Base-by-base conservation (phyloP, 805 yeast genomes). In the Trichomonascus vanleenenianus region DNA sequence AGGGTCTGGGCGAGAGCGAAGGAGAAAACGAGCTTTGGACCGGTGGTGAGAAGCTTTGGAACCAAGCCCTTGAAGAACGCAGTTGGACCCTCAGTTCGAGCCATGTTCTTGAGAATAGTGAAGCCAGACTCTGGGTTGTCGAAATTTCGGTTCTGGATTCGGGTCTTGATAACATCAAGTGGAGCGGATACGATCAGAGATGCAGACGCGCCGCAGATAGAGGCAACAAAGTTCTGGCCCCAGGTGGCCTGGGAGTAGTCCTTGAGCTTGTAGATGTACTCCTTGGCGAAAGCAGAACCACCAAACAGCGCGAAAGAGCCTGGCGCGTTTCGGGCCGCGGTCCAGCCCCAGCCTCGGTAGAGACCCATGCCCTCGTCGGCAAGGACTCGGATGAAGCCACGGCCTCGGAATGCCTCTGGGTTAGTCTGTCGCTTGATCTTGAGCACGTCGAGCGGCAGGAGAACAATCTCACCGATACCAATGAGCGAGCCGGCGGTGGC, bases 341-440 rank as follows among this genome's bases (percentile, higher is more conserved):
- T 93, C 99, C 99, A 93, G 48, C 97, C 97, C 95, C 97, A 89
- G 55, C 99, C 99, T 64, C 96, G 77, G 72, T 93, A 93, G 56
- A 93, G 74, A 19, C 93, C 87, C 49, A 87, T 75, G 15, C 98
- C 97, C 70, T 93, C 98, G 63, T 93, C 98, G 46, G 73, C 61
- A 50, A 93, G 63, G 60, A 93, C 86, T 67, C 77, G 83, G 55
- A 89, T 50, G 70, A 93, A 89, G 9, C 98, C 97, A 73, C 98
- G 85, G 57, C 99, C 99, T 68, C 81, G 83, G 78, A 93, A 93
- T n/a, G 97, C 73, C 68, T 91, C 98, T n/a, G 99, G 99, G 74
- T 93, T 93, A 45, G 99, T 93, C 75, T 93, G 99, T 73, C 97
- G 89, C 73, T 93, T 93, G 70, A 93, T 93, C 74, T 93, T 93